Evolutionary conservation across 306 rosid genomes (phyloP), one percentile per base, ranked within the genome.

Genomic region (Cucumis melo): DNA sequence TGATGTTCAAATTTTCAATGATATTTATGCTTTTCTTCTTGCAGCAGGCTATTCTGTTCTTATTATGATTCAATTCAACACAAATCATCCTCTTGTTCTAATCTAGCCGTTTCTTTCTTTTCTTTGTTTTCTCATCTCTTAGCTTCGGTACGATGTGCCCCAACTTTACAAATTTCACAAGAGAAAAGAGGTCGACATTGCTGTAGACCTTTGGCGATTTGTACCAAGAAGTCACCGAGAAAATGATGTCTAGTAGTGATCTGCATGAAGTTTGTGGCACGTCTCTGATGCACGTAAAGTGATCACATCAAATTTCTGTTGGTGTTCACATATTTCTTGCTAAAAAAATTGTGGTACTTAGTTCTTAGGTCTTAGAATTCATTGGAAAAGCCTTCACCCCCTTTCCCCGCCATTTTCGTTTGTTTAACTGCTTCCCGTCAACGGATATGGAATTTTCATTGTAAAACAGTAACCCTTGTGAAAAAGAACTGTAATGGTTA

Each of bases 141-240:
- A 95, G 99, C 98, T 92, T 82, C 96, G 96, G 36, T 90, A 41
- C 51, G 91, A 86, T 68, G 79, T 95, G 34, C 98, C 96, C 0
- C 85, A 88, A 73, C 78, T 88, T 4, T 92, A 95, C 89, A 92
- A 92, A 83, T 92, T 92, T 87, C 99, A 95, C 71, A 90, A 90
- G 91, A 95, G 88, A 84, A 88, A 86, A 82, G 93, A 87, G 81
- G 96, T 90, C 10, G 97, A 95, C 65, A 85, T 92, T 14, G 96
- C 93, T 0, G 99, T 92, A 38, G 96, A 95, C 80, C 94, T 90
- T 75, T 95, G 98, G 99, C 91, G 93, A 79, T 92, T 95, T 46
- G 88, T 87, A 59, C 99, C 97, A 2, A 82, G 80, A 83, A 77
- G 87, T 39, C 39, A 0, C n/a, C 8, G 2, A 0, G 59, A 48